These are phyloP conservation scores for Boletus pseudopeckii DNA, from an alignment of 768 basidiomycete species.

Conservation along the genomic window DNA sequence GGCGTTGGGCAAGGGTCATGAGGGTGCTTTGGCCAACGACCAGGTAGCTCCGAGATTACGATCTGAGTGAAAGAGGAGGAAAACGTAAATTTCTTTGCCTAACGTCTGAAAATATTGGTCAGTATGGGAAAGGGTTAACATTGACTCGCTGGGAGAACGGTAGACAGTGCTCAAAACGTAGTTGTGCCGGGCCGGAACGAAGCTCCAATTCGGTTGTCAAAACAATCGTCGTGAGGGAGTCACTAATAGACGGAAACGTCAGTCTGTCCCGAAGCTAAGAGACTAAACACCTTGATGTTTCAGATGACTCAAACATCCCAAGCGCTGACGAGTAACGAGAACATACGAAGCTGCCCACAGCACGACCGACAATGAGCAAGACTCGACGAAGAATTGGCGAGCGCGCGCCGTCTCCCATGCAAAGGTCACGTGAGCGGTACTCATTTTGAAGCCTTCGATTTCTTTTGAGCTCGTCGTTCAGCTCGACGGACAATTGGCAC, in stretches of 20 bases:
- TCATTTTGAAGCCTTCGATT: conserved; percentile 13
- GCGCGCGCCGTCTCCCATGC: background rate
- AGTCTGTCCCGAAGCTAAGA: background rate
- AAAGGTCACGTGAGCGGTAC: conserved; percentile 17
- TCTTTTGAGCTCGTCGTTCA: conserved; percentile 11
- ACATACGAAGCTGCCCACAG: background rate
- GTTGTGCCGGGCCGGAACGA: background rate
- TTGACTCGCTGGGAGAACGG: background rate
- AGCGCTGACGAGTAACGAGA: background rate
- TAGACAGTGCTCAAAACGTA: too few species aligned
- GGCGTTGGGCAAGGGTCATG: background rate
- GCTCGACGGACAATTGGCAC: background rate
- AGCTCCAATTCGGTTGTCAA: conserved; percentile 8
- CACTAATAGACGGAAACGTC: background rate
- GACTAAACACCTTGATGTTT: background rate
- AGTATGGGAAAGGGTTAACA: background rate
- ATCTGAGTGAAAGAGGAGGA: background rate
- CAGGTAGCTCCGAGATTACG: background rate
- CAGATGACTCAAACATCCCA: background rate
- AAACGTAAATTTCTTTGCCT: background rate
- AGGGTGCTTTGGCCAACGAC: background rate
- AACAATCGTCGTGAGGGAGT: conserved; percentile 17
- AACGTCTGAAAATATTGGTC: background rate
- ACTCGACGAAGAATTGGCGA: background rate
- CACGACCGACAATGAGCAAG: background rate